These are phyloP conservation scores for Pyrenophora teres DNA, from an alignment of 2,329 filamentous ascomycete species.

Conservation along the genomic window DNA sequence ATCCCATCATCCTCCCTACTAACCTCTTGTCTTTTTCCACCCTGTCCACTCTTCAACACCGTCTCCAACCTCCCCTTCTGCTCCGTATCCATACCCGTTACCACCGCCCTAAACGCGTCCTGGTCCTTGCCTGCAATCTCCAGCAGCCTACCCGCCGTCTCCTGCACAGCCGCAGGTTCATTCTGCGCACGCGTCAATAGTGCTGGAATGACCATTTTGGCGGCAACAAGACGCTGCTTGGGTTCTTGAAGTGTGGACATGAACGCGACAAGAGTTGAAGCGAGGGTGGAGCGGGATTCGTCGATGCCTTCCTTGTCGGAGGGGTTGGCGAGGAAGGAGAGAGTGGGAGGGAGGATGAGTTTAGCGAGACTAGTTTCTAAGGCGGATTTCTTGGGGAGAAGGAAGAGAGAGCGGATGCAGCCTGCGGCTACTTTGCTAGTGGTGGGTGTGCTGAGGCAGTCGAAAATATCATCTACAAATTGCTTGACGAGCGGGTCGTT, in stretches of 20 bases:
- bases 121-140: slow-evolving; percentile 81
- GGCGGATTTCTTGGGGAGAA: slow-evolving; percentile 60
- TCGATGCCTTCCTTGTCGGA: slow-evolving; percentile 76
- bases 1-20: slow-evolving; percentile 59
- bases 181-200: slow-evolving; percentile 73
- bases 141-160: slow-evolving; percentile 76
- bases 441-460: slow-evolving; percentile 80
- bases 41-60: slow-evolving; percentile 68
- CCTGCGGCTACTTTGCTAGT: slow-evolving; percentile 88
- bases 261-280: slow-evolving; percentile 76
- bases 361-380: slow-evolving; percentile 67
- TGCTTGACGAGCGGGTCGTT: slow-evolving; percentile 74
- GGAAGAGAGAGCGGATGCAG: slow-evolving; percentile 82
- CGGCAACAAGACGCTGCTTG: slow-evolving; percentile 57
- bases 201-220: slow-evolving; percentile 77
- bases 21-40: slow-evolving; percentile 51
- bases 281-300: slow-evolving; percentile 70
- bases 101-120: slow-evolving; percentile 71
- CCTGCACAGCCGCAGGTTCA: slow-evolving; percentile 62
- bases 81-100: slow-evolving; percentile 70
- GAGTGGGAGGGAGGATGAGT: slow-evolving; percentile 73
- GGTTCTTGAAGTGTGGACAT: slow-evolving; percentile 53
- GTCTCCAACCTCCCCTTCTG: slow-evolving; percentile 81
- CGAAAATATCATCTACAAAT: slow-evolving; percentile 79
- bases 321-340: slow-evolving; percentile 72